These are phyloP conservation scores for Aspergillus sp. DNA, from an alignment of 2,329 filamentous ascomycete genomes.

Conservation along the genomic window DNA sequence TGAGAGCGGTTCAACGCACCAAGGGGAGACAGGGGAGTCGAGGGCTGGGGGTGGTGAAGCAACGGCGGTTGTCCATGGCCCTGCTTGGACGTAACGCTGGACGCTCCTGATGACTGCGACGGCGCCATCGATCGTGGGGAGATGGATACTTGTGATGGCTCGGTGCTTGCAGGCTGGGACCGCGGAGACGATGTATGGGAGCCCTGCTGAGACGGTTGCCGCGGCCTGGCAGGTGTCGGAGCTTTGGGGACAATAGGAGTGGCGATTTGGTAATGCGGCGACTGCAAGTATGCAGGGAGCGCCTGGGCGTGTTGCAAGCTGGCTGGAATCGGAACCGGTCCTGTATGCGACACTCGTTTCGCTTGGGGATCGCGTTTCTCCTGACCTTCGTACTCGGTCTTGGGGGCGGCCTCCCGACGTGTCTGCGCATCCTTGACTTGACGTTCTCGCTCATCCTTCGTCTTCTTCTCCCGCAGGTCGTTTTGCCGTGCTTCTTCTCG, in stretches of 20 bases:
- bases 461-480: conserved; percentile 66
- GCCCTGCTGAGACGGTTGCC: conserved; percentile 78
- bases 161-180: conserved; percentile 46
- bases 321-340: conserved; percentile 57
- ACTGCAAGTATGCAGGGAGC: conserved; percentile 59
- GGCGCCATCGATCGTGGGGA: conserved; percentile 65
- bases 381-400: conserved; percentile 51
- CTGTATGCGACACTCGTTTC: conserved; percentile 62
- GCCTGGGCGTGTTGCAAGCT: conserved; percentile 57
- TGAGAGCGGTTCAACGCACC: conserved; percentile 62
- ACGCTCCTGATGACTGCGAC: conserved; percentile 65
- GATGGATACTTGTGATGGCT: conserved; percentile 65
- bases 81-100: conserved; percentile 66
- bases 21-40: conserved; percentile 66
- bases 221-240: conserved; percentile 74
- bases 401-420: conserved; percentile 45
- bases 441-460: conserved; percentile 64
- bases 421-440: conserved; percentile 47
- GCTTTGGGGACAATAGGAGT: conserved; percentile 82
- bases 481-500: conserved; percentile 73
- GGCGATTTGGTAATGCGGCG: conserved; percentile 76
- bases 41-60: conserved; percentile 60
- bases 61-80: conserved; percentile 52
- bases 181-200: conserved; percentile 68
- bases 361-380: conserved; percentile 40